A percentile compares a stretch with the other conserved stretches of the same genome.
Evolutionary conservation across 2,329 filamentous ascomycete species (phyloP).

Genomic region (Clonostachys solani): DNA sequence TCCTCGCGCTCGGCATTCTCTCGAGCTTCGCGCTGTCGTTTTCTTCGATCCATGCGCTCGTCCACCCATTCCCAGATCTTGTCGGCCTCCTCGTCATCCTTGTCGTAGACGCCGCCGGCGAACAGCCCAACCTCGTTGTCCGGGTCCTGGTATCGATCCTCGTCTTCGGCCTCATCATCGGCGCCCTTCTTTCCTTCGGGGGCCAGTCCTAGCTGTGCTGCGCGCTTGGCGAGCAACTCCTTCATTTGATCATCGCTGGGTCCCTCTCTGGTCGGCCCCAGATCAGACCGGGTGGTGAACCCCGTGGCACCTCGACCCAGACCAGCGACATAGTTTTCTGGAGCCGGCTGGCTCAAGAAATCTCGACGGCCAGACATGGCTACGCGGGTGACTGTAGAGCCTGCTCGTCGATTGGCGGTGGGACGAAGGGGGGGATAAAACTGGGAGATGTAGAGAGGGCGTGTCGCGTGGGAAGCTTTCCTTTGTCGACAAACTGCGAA

Average conservation of each 20-base stretch:
- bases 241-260: slow-evolving; percentile 98
- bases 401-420: not conserved
- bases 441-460: no score
- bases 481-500: no score
- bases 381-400: slow-evolving; percentile 3
- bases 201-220: slow-evolving; percentile 71
- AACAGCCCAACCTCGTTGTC: slow-evolving; percentile 97
- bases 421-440: no score
- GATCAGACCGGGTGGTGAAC: slow-evolving; percentile 94
- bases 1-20: slow-evolving; percentile 89
- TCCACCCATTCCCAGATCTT: slow-evolving; percentile 94
- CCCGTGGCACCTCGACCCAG: slow-evolving; percentile 96
- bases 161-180: slow-evolving; percentile 69
- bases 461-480: no score
- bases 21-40: slow-evolving; percentile 88
- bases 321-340: slow-evolving; percentile 90
- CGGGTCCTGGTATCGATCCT: slow-evolving; percentile 87
- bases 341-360: slow-evolving; percentile 82
- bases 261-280: slow-evolving; percentile 91
- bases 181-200: slow-evolving; percentile 62
- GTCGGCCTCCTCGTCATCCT: slow-evolving; percentile 97
- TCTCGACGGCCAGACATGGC: slow-evolving; percentile 66
- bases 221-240: slow-evolving; percentile 91
- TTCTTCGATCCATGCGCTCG: slow-evolving; percentile 93
- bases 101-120: slow-evolving; percentile 91